Evolutionary conservation across 2,329 filamentous ascomycete genomes (phyloP).

Genomic region (Dactylellina cionopaga): DNA sequence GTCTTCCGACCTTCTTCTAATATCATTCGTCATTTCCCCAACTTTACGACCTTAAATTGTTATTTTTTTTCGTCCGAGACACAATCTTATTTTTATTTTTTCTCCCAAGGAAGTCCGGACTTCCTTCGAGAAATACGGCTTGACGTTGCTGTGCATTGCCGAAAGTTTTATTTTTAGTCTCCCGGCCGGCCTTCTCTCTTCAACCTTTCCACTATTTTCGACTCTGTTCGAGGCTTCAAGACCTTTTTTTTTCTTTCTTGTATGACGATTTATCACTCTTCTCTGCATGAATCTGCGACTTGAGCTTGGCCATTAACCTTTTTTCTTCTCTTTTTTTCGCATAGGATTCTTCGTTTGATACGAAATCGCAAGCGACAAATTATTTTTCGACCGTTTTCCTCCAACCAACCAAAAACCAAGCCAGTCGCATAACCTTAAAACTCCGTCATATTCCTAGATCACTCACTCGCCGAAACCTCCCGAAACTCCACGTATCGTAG

Average conservation of each 20-base stretch:
- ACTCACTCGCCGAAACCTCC: not conserved
- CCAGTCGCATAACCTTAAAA: not conserved
- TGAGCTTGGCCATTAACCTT: conserved; percentile 5
- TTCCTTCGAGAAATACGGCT: conserved; percentile 30
- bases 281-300: too few relatives aligned
- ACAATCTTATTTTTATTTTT: not conserved
- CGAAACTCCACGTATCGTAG: not conserved
- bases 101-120: conserved; percentile 9
- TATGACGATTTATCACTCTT: not conserved
- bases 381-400: too few relatives aligned
- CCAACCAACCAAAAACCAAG: too few relatives aligned
- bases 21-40: not conserved
- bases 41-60: too few relatives aligned
- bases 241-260: not conserved
- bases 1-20: conserved; percentile 14
- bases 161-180: conserved; percentile 30
- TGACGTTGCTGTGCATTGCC: conserved; percentile 53
- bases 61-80: conserved; percentile 11
- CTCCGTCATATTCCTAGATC: not conserved
- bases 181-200: conserved; percentile 23
- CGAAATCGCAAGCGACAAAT: conserved; percentile 37
- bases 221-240: conserved; percentile 16
- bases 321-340: not conserved
- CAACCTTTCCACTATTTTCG: conserved; percentile 12
- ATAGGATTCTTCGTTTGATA: conserved; percentile 43